A percentile compares a stretch with the other conserved stretches of the same genome.
These are phyloP conservation scores for Sphagnum tenellum DNA, from an alignment of 225 moss, liverwort and hornwort genomes.

Conservation along the genomic window DNA sequence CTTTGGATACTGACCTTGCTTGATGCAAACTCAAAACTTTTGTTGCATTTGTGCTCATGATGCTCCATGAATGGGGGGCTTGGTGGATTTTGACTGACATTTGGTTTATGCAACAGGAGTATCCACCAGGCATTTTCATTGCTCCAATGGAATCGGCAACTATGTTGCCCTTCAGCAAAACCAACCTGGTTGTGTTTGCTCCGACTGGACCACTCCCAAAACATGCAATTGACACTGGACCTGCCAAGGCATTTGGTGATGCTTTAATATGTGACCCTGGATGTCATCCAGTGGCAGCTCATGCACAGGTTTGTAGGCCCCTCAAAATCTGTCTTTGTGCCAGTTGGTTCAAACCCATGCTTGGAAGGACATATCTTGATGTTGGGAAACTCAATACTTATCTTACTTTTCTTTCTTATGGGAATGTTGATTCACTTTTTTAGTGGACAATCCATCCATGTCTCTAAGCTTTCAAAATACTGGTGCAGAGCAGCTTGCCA, in stretches of 20 bases:
- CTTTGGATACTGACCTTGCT: not conserved
- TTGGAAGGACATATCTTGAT: not conserved
- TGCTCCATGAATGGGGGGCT: not conserved
- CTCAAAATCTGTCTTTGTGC: too few relatives aligned
- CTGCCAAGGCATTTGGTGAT: constrained; percentile 66
- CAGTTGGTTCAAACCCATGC: not conserved
- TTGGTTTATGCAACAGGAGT: constrained; percentile 48
- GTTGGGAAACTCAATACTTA: not conserved
- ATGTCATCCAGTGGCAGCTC: constrained; percentile 61
- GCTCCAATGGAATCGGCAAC: constrained; percentile 72
- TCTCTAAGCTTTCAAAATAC: constrained; percentile 31
- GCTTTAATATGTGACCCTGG: constrained; percentile 88
- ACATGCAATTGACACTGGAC: constrained; percentile 22
- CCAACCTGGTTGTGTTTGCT: constrained; percentile 87
- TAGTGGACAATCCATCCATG: too few relatives aligned
- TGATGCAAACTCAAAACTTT: not conserved
- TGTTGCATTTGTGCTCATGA: not conserved
- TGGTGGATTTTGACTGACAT: not conserved
- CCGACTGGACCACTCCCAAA: constrained; percentile 44
- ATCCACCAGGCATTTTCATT: constrained; percentile 80
- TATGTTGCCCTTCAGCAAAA: constrained; percentile 54
- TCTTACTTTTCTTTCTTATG: too few relatives aligned
- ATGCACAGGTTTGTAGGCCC: constrained; percentile 48
- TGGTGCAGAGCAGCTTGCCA: constrained; percentile 83
- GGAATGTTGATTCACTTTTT: too few relatives aligned